Percentiles rank a stretch among this genome's conserved stretches.
Conservation (phyloP, 257 asterid species). For the Anisodus tanguticus region DNA sequence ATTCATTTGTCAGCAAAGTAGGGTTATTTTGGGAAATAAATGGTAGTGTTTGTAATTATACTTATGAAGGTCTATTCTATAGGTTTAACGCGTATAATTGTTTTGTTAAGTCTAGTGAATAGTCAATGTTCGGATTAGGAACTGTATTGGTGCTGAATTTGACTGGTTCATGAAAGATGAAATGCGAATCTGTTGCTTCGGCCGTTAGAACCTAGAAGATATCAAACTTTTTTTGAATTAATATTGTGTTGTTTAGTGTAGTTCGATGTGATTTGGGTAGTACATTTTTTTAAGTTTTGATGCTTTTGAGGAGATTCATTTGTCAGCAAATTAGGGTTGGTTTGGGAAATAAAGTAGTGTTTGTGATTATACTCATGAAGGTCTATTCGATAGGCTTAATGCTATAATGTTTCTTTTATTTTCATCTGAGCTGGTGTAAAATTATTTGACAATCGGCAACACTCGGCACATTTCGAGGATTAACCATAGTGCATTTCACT, state of each 20-base stretch:
- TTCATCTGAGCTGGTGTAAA: neutral
- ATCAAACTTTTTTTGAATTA: neutral
- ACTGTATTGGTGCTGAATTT: neutral
- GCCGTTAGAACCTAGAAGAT: slow-evolving; percentile 11
- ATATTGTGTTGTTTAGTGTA: neutral
- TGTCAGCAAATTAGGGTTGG: slow-evolving; percentile 2
- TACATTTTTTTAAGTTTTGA: slow-evolving; percentile 1
- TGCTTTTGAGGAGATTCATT: slow-evolving; percentile 10
- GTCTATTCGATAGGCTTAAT: neutral
- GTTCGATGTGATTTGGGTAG: slow-evolving; percentile 20
- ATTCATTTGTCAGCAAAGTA: no score
- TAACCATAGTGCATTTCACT: neutral
- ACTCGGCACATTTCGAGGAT: neutral
- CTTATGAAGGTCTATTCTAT: neutral
- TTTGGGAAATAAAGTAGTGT: slow-evolving; percentile 20
- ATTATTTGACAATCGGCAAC: neutral
- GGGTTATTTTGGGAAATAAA: neutral
- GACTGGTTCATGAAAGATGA: slow-evolving; percentile 21
- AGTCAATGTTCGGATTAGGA: neutral
- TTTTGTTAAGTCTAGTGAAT: no score
- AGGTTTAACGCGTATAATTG: neutral
- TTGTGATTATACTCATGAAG: slow-evolving; percentile 7
- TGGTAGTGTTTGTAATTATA: neutral
- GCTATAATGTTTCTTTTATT: neutral
- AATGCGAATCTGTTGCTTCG: neutral